These are phyloP conservation scores for Eucalyptus decipiens DNA, from an alignment of 345 rosid genomes.

Conservation along the genomic window DNA sequence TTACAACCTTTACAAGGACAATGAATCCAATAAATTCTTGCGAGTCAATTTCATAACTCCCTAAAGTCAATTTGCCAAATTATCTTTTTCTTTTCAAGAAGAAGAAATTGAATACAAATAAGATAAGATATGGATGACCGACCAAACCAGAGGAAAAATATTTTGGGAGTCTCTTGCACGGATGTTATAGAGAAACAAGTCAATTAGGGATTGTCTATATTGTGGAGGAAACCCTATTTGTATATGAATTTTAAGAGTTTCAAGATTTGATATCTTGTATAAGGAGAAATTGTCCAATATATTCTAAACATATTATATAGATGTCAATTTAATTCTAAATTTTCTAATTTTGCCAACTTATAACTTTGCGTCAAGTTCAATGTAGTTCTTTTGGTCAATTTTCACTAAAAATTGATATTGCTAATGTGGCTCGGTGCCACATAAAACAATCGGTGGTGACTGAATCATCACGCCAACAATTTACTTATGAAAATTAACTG, in stretches of 20 bases:
- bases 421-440: not conserved
- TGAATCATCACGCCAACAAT: not conserved
- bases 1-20: not conserved
- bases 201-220: not conserved
- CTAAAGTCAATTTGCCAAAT: not conserved
- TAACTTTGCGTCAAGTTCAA: not conserved
- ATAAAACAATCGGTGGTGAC: not conserved
- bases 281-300: not conserved
- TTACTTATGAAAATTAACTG: rapidly evolving
- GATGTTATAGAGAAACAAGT: not conserved
- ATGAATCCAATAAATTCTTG: not conserved
- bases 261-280: not conserved
- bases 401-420: not conserved
- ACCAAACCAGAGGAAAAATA: not conserved
- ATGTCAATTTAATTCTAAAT: not conserved
- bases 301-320: not conserved
- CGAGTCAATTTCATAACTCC: not conserved
- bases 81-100: not conserved
- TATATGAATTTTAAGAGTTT: not conserved
- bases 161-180: not conserved
- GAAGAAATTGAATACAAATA: not conserved
- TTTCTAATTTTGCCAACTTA: not conserved
- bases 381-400: not conserved
- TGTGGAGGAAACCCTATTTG: not conserved
- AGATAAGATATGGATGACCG: not conserved